Percentiles rank a stretch among this genome's conserved stretches.
Conservation (phyloP, 805 yeast genomes). For the Yamadazyma phyllophila region DNA sequence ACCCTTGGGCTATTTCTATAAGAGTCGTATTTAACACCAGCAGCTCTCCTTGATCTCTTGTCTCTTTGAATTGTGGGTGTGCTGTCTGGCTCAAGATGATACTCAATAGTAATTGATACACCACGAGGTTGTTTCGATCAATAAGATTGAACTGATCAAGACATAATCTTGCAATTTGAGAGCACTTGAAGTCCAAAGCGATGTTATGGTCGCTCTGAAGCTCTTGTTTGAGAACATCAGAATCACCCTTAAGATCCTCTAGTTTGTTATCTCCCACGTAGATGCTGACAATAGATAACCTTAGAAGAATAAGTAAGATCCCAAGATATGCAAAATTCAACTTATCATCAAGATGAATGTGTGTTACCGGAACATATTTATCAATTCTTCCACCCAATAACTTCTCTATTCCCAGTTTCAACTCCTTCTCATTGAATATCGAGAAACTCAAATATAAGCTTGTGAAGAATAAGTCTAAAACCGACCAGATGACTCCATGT, state of each 20-base stretch:
- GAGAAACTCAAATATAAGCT: neutral
- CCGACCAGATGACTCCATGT: neutral
- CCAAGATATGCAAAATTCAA: conserved; percentile 1
- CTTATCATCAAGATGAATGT: neutral
- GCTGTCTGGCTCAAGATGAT: neutral
- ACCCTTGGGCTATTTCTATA: neutral
- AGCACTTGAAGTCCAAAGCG: neutral
- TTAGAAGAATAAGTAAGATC: neutral
- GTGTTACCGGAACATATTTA: neutral
- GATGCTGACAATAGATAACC: neutral
- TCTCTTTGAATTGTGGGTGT: neutral
- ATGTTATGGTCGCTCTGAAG: neutral
- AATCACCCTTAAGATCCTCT: neutral
- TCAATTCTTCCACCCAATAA: neutral
- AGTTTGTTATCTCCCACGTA: neutral
- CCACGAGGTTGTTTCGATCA: neutral
- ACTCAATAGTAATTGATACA: neutral
- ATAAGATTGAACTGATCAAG: neutral
- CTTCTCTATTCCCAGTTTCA: neutral
- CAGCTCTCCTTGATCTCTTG: neutral
- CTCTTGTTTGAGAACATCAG: neutral
- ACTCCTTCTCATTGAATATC: conserved; percentile 1
- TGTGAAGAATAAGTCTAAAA: neutral
- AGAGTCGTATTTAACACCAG: neutral
- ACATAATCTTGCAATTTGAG: neutral